Evolutionary conservation across 352 stramenopile species (phyloP).

Genomic region (Phytophthora pinifolia): DNA sequence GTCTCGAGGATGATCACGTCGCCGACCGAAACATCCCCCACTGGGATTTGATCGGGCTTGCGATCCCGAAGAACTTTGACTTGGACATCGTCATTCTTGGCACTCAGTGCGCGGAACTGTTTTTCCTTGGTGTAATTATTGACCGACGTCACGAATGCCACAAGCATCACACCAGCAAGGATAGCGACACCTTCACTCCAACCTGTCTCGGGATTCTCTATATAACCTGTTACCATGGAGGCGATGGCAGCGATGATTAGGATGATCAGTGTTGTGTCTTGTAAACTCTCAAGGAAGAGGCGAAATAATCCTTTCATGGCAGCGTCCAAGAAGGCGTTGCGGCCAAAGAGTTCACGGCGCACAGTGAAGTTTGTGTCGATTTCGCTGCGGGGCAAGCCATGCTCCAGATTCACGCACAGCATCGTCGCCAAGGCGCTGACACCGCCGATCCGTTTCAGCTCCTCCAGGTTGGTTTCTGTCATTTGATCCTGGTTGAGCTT

Average conservation of each 20-base stretch:
- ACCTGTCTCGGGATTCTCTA: slow-evolving; percentile 73
- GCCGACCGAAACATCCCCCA: slow-evolving; percentile 76
- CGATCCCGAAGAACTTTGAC: slow-evolving; percentile 80
- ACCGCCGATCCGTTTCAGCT: slow-evolving; percentile 63
- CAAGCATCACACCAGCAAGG: slow-evolving; percentile 91
- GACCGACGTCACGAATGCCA: slow-evolving; percentile 93
- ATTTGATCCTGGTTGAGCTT: slow-evolving; percentile 81
- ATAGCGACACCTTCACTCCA: slow-evolving; percentile 97
- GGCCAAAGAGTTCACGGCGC: slow-evolving; percentile 56
- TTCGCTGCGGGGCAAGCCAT: slow-evolving; percentile 61
- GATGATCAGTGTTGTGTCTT: slow-evolving; percentile 91
- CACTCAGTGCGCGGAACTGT: slow-evolving; percentile 86
- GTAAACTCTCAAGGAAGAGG: slow-evolving; percentile 87
- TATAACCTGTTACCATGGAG: slow-evolving; percentile 80
- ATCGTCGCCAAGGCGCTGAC: slow-evolving; percentile 50
- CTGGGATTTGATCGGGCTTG: slow-evolving; percentile 64
- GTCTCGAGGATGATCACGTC: slow-evolving; percentile 93
- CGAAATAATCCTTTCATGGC: slow-evolving; percentile 79
- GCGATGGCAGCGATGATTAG: slow-evolving; percentile 86
- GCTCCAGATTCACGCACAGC: slow-evolving; percentile 70
- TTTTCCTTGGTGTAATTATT: slow-evolving; percentile 97
- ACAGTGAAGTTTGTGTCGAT: slow-evolving; percentile 56
- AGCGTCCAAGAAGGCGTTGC: slow-evolving; percentile 69
- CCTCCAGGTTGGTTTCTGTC: slow-evolving; percentile 68
- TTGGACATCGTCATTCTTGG: slow-evolving; percentile 87